Conservation (phyloP, 129 eudicot species). For the Flaveria linearis region DNA sequence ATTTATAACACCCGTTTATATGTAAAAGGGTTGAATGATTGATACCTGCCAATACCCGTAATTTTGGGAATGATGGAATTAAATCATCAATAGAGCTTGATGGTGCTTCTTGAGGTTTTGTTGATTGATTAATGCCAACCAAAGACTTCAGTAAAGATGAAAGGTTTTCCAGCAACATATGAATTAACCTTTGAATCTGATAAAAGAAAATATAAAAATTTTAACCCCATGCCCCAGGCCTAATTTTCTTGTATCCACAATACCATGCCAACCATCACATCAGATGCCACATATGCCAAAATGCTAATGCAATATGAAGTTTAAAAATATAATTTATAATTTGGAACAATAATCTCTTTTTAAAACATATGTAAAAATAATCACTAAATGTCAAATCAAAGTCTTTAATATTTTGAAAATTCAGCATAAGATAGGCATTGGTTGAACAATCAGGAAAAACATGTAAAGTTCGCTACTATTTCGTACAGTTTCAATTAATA, state of each 20-base stretch:
- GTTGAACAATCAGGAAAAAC: background rate
- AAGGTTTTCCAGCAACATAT: constrained; percentile 67
- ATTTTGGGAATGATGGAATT: constrained; percentile 61
- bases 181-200: constrained; percentile 88
- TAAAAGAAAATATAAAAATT: background rate
- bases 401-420: background rate
- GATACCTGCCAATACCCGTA: constrained; percentile 70
- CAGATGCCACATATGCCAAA: background rate
- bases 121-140: constrained; percentile 38
- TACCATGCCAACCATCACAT: too few relatives aligned
- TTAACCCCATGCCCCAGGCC: too few relatives aligned
- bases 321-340: background rate
- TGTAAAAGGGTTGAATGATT: background rate
- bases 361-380: background rate
- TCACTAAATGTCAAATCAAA: background rate
- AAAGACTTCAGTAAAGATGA: constrained; percentile 68
- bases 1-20: background rate
- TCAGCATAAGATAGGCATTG: background rate
- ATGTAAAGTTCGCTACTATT: background rate
- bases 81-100: constrained; percentile 42
- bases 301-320: background rate
- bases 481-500: background rate
- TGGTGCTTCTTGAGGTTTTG: constrained; percentile 39
- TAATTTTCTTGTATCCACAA: too few relatives aligned
- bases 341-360: background rate